These are phyloP conservation scores for Limnanthes douglasii DNA, from an alignment of 345 rosid genomes.

Conservation along the genomic window DNA sequence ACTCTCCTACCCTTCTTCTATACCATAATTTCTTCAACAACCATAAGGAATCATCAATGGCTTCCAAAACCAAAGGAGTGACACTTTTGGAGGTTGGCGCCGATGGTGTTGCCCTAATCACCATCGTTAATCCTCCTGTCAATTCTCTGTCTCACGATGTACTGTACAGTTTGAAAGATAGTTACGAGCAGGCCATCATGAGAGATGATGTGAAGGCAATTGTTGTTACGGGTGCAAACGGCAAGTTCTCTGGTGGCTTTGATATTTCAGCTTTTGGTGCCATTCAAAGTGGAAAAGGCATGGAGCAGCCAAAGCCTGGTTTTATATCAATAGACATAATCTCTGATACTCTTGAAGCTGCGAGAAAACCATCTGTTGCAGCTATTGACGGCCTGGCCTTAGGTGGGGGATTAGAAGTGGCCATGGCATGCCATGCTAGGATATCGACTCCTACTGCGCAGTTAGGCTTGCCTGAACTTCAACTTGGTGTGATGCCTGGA, in stretches of 20 bases:
- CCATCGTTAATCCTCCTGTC: constrained; percentile 80
- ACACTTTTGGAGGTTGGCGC: constrained; percentile 63
- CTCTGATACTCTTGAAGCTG: constrained; percentile 63
- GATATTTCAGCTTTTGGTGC: constrained; percentile 66
- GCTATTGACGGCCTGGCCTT: constrained; percentile 97
- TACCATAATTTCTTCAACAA: too few relatives aligned
- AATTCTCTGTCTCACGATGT: constrained; percentile 82
- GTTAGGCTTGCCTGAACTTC: constrained; percentile 89
- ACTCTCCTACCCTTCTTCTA: too few relatives aligned
- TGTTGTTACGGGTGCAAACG: constrained; percentile 79
- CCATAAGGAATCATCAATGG: too few relatives aligned
- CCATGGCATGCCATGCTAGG: constrained; percentile 98
- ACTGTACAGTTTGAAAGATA: constrained; percentile 57
- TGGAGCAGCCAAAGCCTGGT: constrained; percentile 37
- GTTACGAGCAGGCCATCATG: constrained; percentile 52
- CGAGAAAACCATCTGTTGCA: constrained; percentile 89
- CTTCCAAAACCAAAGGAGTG: constrained; percentile 31
- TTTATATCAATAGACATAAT: constrained; percentile 45
- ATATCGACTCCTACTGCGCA: constrained; percentile 67
- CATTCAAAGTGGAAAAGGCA: constrained; percentile 50
- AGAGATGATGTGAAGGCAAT: constrained; percentile 94
- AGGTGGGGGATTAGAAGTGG: constrained; percentile 95
- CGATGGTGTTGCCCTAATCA: constrained; percentile 84
- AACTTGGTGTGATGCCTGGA: constrained; percentile 87
- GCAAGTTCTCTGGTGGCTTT: constrained; percentile 94